These are phyloP conservation scores for Piper betle DNA, from an alignment of 164 flowering plant genomes.

Conservation along the genomic window DNA sequence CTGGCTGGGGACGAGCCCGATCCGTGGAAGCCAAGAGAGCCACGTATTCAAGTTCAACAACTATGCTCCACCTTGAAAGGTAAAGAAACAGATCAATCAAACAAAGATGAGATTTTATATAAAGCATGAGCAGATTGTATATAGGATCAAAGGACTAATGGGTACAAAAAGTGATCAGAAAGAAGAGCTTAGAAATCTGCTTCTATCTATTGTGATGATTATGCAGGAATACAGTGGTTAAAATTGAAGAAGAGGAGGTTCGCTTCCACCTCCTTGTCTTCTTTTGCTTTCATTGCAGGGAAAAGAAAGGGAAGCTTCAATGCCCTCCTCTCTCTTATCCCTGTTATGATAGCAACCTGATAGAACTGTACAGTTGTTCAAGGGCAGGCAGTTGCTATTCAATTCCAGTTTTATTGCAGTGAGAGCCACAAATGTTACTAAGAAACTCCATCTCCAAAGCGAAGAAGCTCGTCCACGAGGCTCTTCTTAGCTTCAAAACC, in stretches of 20 bases:
- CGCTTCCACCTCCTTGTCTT: slow-evolving; percentile 2
- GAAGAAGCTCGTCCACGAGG: slow-evolving; percentile 38
- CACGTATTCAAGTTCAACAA: not conserved
- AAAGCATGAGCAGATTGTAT: no score
- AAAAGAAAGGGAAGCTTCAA: slow-evolving; percentile 10
- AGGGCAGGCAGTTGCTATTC: no score
- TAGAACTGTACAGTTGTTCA: not conserved
- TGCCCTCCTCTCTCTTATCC: slow-evolving; percentile 10
- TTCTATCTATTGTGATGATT: not conserved
- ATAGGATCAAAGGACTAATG: not conserved
- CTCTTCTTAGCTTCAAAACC: slow-evolving; percentile 33
- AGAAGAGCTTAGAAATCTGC: not conserved
- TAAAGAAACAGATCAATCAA: not conserved
- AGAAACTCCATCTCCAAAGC: slow-evolving; percentile 37
- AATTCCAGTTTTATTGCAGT: not conserved
- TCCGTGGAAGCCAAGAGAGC: not conserved
- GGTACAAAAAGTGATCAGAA: not conserved
- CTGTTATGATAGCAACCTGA: not conserved
- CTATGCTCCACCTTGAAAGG: not conserved
- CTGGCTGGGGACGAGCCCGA: no score
- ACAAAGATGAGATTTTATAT: not conserved
- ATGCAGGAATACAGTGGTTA: not conserved
- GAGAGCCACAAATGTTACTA: slow-evolving; percentile 28
- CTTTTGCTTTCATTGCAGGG: not conserved
- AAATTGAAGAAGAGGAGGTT: not conserved